These are phyloP conservation scores for Cercospora nicotianae DNA, from an alignment of 2,329 filamentous ascomycete genomes.

Conservation along the genomic window DNA sequence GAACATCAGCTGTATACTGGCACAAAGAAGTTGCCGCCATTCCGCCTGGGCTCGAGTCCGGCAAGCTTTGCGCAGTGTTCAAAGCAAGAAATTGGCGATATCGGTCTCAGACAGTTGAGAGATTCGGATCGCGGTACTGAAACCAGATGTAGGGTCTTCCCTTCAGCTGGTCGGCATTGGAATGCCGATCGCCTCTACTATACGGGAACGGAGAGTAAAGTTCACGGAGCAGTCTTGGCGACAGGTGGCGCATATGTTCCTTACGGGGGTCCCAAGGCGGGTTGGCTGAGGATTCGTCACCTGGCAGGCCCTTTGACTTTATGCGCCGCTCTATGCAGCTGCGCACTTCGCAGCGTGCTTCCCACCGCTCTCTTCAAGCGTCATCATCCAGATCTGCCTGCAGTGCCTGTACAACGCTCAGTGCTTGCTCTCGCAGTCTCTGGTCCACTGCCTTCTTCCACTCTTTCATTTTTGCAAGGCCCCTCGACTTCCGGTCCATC, in stretches of 20 bases:
- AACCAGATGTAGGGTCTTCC: not conserved
- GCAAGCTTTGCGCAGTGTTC: not conserved
- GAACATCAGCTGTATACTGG: not conserved
- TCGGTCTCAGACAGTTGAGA: not conserved
- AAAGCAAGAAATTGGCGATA: not conserved
- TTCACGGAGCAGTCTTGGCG: not conserved
- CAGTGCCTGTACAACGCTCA: slow-evolving; percentile 8
- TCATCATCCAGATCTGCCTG: slow-evolving; percentile 8
- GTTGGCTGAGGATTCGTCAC: not conserved
- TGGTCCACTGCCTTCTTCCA: slow-evolving; percentile 19
- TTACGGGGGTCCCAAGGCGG: not conserved
- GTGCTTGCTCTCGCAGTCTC: slow-evolving; percentile 6
- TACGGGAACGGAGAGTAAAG: not conserved
- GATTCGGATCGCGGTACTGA: not conserved
- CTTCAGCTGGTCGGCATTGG: not conserved
- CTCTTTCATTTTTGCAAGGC: slow-evolving; percentile 29
- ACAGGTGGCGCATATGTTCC: not conserved
- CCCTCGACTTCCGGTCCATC: slow-evolving; percentile 41
- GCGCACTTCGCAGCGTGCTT: not conserved
- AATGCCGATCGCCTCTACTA: not conserved
- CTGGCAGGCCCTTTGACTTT: not conserved
- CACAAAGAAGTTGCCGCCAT: not conserved
- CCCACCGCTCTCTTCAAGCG: not conserved
- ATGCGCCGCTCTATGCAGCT: not conserved
- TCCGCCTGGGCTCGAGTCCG: not conserved